Conservation (phyloP, 2,329 filamentous ascomycete species). For the Colletotrichum neosansevieriae region DNA sequence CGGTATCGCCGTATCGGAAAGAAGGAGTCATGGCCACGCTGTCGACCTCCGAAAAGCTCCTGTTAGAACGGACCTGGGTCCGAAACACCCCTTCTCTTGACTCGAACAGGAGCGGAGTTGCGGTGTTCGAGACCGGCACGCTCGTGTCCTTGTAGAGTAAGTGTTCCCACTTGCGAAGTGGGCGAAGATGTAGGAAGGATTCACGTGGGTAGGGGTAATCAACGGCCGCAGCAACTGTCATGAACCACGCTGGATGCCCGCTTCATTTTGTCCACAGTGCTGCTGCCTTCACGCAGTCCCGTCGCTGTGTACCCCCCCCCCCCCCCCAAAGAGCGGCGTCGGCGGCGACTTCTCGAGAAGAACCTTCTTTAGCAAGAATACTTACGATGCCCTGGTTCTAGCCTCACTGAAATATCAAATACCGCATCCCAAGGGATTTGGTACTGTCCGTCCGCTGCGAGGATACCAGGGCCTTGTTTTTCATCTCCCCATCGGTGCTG, state of each 20-base stretch:
- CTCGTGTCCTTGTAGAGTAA: constrained; percentile 9
- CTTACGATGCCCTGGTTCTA: background rate
- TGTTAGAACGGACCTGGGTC: constrained; percentile 4
- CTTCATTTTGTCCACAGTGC: constrained; percentile 9
- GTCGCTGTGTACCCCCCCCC: background rate
- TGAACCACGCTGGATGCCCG: constrained; percentile 14
- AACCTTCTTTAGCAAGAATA: constrained; percentile 2
- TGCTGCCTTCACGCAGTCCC: background rate
- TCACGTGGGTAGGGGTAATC: constrained; percentile 7
- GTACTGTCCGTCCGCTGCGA: background rate
- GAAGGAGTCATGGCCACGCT: background rate
- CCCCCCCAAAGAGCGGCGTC: background rate
- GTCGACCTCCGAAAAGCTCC: background rate
- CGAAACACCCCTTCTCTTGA: background rate
- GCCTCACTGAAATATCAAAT: constrained; percentile 1
- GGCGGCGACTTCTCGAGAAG: background rate
- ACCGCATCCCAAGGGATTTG: constrained; percentile 21
- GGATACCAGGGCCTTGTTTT: background rate
- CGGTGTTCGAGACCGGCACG: background rate
- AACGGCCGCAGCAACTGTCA: constrained; percentile 8
- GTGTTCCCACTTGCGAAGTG: background rate
- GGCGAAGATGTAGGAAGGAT: constrained; percentile 8
- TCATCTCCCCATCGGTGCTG: constrained; percentile 1
- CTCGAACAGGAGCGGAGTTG: background rate
- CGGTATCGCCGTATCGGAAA: background rate